Evolutionary conservation across 129 eudicot species (phyloP), one percentile per base, ranked within the genome.

Genomic region (Centella asiatica): DNA sequence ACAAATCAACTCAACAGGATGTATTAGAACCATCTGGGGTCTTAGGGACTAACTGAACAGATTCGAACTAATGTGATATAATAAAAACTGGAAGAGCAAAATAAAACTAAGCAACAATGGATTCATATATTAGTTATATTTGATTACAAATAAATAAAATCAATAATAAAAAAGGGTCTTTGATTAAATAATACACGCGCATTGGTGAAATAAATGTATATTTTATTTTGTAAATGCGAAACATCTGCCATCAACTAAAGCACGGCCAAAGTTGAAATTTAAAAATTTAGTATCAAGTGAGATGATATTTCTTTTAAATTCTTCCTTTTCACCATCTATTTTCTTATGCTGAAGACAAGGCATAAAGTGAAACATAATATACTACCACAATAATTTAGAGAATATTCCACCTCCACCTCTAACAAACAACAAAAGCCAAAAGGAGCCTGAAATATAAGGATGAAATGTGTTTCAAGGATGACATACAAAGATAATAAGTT

Each of bases 341-440:
- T 58, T 62, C 20, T 64, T 46, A 40, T 34, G 56, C n/a, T n/a
- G n/a, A n/a, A n/a, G n/a, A 37, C 22, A 42, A 69, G 37, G 70
- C 70, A 70, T 58, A 68, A 77, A 80, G 77, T 66, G 18, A 48
- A 78, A 67, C 62, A 65, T 28, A 57, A 26, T 62, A 53, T 42
- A 50, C 29, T 22, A 53, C 22, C 34, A 57, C 24, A 40, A 37
- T 26, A 44, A 26, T 57, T 54, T 54, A 4, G 27, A 65, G 26
- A 14, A 56, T 37, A 64, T 72, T 70, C 64, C 34, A 40, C 52
- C 26, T 55, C 47, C 70, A 62, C 69, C 55, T 33, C 53, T 40
- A 51, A 78, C 89, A 82, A 74, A 76, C 50, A 64, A 58, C 61
- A 69, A 65, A 68, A 49, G 60, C 86, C 62, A 77, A 78, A 81